Base-by-base conservation (phyloP, 129 eudicot species). In the Arctium minus region DNA sequence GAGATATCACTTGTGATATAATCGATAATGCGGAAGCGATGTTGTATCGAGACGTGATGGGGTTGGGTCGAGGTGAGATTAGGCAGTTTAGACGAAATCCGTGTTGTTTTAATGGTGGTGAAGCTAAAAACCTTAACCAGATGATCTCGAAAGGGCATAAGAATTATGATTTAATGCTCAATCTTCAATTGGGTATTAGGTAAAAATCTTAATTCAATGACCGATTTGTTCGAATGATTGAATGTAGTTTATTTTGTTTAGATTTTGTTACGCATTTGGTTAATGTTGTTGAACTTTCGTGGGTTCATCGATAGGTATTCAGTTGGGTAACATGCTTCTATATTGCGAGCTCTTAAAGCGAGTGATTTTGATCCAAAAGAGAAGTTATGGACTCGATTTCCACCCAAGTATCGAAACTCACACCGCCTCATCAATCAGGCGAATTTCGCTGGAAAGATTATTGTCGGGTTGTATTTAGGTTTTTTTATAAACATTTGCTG, bases 401-500 rank as follows among this genome's bases (percentile, higher is more conserved):
- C 99, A 0, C 78, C 99, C 0, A 96, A 86, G 99, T 98, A 80
- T 93, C 99, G 0, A 96, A 93, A 77, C 76, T 88, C 5, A 96
- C 99, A 0, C 98, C 99, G 2, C 92, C 99, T 1, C 99, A 96
- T 91, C 96, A 92, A 79, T 93, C 98, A 1, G 86, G 79, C 4
- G 99, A 96, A 3, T 96, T 96, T 37, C 90, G 98, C 13, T 96
- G 99, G 99, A 96, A 96, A 70, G 99, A 96, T 82, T 96, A 96
- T 83, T 93, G 97, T 70, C 99, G 98, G 0, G 86, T 89, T 70
- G 99, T 96, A n/a, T 96, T 96, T 80, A 93, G 98, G 99, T 96
- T 89, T 84, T 27, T n/a, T 60, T 33, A 7, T 67, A 46, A 12
- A 18, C 12, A 12, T 4, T 44, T 22, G 3, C 27, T 7, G 4